Evolutionary conservation across 495 filamentous ascomycete genomes (phyloP).

Genomic region (Hypoxylon cercidicola): DNA sequence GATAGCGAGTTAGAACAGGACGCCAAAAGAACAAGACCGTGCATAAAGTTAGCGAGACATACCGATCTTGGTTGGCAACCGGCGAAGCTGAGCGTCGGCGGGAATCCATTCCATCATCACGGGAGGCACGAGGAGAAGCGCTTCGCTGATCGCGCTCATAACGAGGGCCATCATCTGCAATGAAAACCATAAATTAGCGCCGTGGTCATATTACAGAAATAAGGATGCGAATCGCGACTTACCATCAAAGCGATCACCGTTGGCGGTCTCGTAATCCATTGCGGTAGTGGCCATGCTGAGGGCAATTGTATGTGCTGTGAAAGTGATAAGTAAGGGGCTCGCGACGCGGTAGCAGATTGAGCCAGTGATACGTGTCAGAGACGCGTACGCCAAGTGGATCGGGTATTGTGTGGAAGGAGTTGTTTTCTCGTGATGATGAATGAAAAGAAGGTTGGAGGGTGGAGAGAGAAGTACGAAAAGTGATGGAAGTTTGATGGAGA

Average conservation of each 20-base stretch:
- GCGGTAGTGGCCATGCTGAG: constrained; percentile 63
- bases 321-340: constrained; percentile 34
- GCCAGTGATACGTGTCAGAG: constrained; percentile 17
- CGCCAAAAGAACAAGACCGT: not conserved
- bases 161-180: constrained; percentile 76
- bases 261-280: constrained; percentile 89
- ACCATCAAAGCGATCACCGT: constrained; percentile 85
- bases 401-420: constrained; percentile 10
- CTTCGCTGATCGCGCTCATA: constrained; percentile 86
- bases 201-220: not conserved
- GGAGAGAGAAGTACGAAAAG: constrained; percentile 15
- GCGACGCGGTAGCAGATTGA: constrained; percentile 35
- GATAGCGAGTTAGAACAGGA: constrained; percentile 33
- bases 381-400: constrained; percentile 32
- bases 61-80: constrained; percentile 76
- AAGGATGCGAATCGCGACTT: constrained; percentile 47
- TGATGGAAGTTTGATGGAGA: constrained; percentile 36
- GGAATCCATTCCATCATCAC: constrained; percentile 70
- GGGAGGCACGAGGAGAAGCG: constrained; percentile 81
- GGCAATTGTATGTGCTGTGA: constrained; percentile 20
- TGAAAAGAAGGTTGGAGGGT: constrained; percentile 12
- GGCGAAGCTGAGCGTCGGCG: constrained; percentile 83
- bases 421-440: constrained; percentile 14
- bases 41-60: constrained; percentile 50
- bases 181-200: constrained; percentile 24